Conservation (phyloP, 2,329 filamentous ascomycete species). For the Trichoderma harzianum region DNA sequence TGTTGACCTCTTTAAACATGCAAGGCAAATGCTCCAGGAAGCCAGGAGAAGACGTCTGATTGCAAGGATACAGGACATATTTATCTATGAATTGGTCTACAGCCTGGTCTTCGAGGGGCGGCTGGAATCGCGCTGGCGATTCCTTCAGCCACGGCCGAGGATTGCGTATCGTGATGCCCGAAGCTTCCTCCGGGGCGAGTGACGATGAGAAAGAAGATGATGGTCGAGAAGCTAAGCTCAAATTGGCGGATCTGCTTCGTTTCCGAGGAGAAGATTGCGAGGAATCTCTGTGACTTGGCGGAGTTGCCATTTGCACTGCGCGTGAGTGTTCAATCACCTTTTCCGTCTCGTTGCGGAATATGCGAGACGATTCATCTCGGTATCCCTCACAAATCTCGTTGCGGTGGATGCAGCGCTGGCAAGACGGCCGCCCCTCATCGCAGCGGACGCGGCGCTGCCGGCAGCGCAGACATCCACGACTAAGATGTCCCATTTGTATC, state of each 20-base stretch:
- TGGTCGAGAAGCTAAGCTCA: neutral
- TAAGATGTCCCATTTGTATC: slow-evolving; percentile 27
- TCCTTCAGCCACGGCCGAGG: neutral
- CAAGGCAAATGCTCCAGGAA: slow-evolving; percentile 39
- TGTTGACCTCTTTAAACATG: slow-evolving; percentile 38
- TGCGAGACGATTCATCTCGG: slow-evolving; percentile 35
- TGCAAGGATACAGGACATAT: slow-evolving; percentile 35
- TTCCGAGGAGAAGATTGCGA: neutral
- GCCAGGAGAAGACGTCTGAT: slow-evolving; percentile 33
- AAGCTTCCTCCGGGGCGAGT: neutral
- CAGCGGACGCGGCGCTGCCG: slow-evolving; percentile 33
- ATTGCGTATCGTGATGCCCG: neutral
- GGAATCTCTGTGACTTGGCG: neutral
- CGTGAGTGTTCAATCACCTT: slow-evolving; percentile 25
- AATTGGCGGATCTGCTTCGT: neutral
- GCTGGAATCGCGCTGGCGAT: neutral
- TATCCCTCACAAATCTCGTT: slow-evolving; percentile 38
- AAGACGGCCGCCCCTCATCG: slow-evolving; percentile 35
- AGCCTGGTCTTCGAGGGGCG: slow-evolving; percentile 28
- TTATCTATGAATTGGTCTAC: slow-evolving; percentile 36
- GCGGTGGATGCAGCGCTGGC: slow-evolving; percentile 36
- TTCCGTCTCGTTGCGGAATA: slow-evolving; percentile 37
- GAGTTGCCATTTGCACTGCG: slow-evolving; percentile 16
- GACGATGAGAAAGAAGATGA: neutral
- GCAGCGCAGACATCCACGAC: slow-evolving; percentile 34